Conservation (phyloP, 2,329 filamentous ascomycete species). For the Mariannaea elegans region DNA sequence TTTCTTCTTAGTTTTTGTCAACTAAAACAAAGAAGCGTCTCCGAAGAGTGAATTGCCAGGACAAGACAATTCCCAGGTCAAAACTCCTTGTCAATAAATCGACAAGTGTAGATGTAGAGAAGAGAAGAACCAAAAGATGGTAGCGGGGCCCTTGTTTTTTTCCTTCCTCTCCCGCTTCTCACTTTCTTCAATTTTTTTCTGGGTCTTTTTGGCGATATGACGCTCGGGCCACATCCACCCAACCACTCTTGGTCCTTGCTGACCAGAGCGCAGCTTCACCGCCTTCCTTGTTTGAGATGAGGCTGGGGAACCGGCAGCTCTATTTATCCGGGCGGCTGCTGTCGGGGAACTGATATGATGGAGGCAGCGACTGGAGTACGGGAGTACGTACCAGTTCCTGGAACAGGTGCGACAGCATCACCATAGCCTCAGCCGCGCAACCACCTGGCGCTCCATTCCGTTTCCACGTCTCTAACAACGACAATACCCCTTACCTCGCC, state of each 20-base stretch:
- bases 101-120: slow-evolving; percentile 10
- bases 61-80: not conserved
- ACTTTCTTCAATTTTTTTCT: slow-evolving; percentile 29
- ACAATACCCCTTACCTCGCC: not conserved
- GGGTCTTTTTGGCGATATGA: slow-evolving; percentile 13
- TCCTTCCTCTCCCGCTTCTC: slow-evolving; percentile 23
- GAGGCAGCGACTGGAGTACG: not conserved
- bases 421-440: slow-evolving; percentile 36
- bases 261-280: slow-evolving; percentile 27
- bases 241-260: slow-evolving; percentile 23
- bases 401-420: slow-evolving; percentile 36
- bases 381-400: slow-evolving; percentile 34
- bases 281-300: slow-evolving; percentile 22
- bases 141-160: slow-evolving; percentile 31
- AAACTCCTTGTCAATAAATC: not conserved
- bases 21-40: not conserved
- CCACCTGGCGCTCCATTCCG: slow-evolving; percentile 21
- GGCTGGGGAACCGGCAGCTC: slow-evolving; percentile 9
- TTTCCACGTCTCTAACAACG: slow-evolving; percentile 14
- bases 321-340: slow-evolving; percentile 26
- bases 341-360: slow-evolving; percentile 16
- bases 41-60: not conserved
- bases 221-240: slow-evolving; percentile 22
- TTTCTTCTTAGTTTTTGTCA: not conserved
- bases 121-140: slow-evolving; percentile 21